phyloP scores from a whole-genome alignment of 306 rosid genomes.

The Luffa aegyptiaca region DNA sequence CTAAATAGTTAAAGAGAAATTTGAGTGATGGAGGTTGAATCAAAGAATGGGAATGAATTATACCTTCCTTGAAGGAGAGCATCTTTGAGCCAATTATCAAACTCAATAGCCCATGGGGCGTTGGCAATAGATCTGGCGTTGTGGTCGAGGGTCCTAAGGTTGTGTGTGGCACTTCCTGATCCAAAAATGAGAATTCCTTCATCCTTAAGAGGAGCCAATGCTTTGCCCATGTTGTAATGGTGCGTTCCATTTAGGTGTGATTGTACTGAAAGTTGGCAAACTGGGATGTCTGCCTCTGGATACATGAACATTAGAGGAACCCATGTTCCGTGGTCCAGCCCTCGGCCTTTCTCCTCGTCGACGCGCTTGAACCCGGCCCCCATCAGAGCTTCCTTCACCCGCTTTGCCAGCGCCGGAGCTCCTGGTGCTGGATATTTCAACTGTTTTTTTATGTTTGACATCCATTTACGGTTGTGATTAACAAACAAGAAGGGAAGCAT shows the following conservation, averaged over 20 bases:
- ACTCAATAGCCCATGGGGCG: constrained; percentile 59
- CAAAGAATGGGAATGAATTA: too few species aligned
- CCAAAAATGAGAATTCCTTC: constrained; percentile 69
- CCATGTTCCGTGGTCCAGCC: constrained; percentile 93
- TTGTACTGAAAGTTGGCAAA: constrained; percentile 74
- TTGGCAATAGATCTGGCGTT: neutral
- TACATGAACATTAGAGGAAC: constrained; percentile 76
- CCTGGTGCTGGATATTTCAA: constrained; percentile 81
- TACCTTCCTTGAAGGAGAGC: constrained; percentile 61
- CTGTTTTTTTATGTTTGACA: constrained; percentile 9
- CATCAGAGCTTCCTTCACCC: constrained; percentile 50
- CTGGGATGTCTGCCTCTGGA: constrained; percentile 77
- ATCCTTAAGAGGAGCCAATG: constrained; percentile 64
- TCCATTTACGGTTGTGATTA: too few species aligned
- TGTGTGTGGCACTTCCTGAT: constrained; percentile 78
- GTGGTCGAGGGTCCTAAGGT: constrained; percentile 25
- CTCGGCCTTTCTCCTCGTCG: constrained; percentile 50
- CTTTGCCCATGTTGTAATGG: constrained; percentile 62
- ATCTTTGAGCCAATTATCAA: constrained; percentile 64
- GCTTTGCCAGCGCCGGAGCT: constrained; percentile 51
- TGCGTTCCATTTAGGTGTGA: constrained; percentile 37
- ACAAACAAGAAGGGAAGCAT: too few species aligned
- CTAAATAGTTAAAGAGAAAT: too few species aligned
- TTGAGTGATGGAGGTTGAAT: too few species aligned
- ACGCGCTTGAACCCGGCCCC: constrained; percentile 35